Evolutionary conservation across 148 eudicot genomes (phyloP), one percentile per base, ranked within the genome.

Genomic region (Nyssa sinensis): DNA sequence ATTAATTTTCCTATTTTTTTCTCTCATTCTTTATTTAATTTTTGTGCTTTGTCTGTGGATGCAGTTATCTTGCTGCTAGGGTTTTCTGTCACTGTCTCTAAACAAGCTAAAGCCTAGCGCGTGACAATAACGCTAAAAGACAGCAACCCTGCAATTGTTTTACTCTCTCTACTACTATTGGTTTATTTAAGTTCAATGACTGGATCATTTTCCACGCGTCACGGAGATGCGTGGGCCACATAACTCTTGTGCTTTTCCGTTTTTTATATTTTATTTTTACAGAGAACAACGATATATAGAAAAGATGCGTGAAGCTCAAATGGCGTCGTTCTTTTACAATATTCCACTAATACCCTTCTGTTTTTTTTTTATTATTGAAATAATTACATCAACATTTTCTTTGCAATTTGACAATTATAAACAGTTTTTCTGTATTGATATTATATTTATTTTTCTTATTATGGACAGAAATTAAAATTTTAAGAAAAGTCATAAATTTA

Each of bases 1-100:
- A 58, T 73, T 66, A 72, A 31, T 60, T 66, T 62, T 61, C 5
- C 23, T 59, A 27, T 19, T 21, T 53, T 37, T 51, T 61, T 55
- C 41, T 35, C n/a, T n/a, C n/a, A 27, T 44, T 65, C 62, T 82
- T 29, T 62, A 21, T 28, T 73, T 77, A 61, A 66, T 62, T 72
- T 78, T 33, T 71, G 81, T 81, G 81, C 81, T 73, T 78, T 78
- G 75, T 62, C 44, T 73, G 71, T 29, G 41, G 67, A 67, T 67
- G 79, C 60, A 78, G 65, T 74, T 70, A 75, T 79, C 78, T 78
- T 74, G 63, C 57, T 70, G 51, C 60, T 39, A 64, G 60, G 75
- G 39, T 39, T 53, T 49, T 62, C 64, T 58, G 47, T 73, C 74
- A 28, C 39, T 34, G 62, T 27, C 49, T 62, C 29, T 37, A 49